phyloP scores from a whole-genome alignment of 768 basidiomycete genomes.

The Strobilomyces dryophilus region DNA sequence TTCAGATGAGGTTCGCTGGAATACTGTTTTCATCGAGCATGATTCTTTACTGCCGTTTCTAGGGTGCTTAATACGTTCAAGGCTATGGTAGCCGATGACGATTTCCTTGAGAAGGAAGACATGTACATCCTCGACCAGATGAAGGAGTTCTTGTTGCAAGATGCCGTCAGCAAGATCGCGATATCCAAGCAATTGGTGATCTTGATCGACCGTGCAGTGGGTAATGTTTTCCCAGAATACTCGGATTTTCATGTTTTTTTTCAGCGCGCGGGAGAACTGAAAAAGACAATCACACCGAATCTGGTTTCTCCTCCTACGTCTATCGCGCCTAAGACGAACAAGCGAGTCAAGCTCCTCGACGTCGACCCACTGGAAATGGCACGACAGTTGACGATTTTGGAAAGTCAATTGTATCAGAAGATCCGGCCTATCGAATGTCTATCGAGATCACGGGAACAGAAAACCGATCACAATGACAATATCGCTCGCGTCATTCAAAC shows the following conservation, averaged over 20 bases:
- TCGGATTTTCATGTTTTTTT: conserved; percentile 15
- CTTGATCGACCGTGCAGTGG: conserved; percentile 75
- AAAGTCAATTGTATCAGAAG: conserved; percentile 79
- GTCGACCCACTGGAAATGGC: conserved; percentile 88
- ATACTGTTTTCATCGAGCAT: neutral
- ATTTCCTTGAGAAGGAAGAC: conserved; percentile 85
- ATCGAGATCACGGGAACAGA: conserved; percentile 75
- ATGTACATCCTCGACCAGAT: conserved; percentile 76
- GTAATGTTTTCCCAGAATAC: conserved; percentile 28
- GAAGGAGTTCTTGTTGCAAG: conserved; percentile 69
- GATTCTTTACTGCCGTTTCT: conserved; percentile 2
- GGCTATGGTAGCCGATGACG: conserved; percentile 80
- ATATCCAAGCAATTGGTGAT: conserved; percentile 73
- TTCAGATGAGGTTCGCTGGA: conserved; percentile 72
- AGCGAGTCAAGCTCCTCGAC: conserved; percentile 78
- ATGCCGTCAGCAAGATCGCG: conserved; percentile 57
- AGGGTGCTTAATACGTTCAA: conserved; percentile 88
- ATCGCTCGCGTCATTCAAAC: conserved; percentile 85
- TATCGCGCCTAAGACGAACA: conserved; percentile 65
- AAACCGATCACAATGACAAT: conserved; percentile 70
- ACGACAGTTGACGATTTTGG: conserved; percentile 88
- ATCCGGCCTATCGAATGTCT: conserved; percentile 91
- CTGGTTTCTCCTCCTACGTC: conserved; percentile 67
- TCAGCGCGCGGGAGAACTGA: conserved; percentile 51
- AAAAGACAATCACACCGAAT: conserved; percentile 53